Conservation (phyloP, 2,329 filamentous ascomycete genomes). For the Pyrenophora teres region DNA sequence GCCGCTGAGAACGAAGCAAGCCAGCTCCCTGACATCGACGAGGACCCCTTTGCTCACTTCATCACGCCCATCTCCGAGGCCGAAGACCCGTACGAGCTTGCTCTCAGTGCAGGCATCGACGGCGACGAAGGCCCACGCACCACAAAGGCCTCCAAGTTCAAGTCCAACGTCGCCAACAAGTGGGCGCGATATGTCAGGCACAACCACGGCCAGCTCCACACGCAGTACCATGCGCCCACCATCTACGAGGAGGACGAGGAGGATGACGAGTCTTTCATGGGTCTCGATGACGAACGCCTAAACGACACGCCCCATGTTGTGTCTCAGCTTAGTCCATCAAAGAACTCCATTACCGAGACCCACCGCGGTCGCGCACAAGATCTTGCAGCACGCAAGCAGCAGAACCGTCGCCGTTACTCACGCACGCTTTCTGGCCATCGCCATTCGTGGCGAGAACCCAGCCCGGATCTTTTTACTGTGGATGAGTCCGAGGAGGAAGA, state of each 20-base stretch:
- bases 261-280: conserved; percentile 46
- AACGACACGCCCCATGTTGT: conserved; percentile 37
- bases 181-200: conserved; percentile 49
- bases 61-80: conserved; percentile 49
- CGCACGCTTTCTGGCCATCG: conserved; percentile 47
- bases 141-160: conserved; percentile 46
- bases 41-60: conserved; percentile 52
- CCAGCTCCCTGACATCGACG: conserved; percentile 48
- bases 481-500: conserved; percentile 49
- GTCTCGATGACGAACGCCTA: conserved; percentile 43
- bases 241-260: conserved; percentile 43
- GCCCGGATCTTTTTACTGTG: conserved; percentile 50
- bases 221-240: conserved; percentile 35
- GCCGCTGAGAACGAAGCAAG: conserved; percentile 26
- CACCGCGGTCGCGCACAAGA: conserved; percentile 46
- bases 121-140: conserved; percentile 33
- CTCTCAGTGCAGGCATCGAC: conserved; percentile 48
- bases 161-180: conserved; percentile 45
- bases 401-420: conserved; percentile 38
- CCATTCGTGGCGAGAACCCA: conserved; percentile 50
- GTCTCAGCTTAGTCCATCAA: conserved; percentile 35
- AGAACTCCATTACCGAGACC: conserved; percentile 38
- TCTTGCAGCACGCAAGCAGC: conserved; percentile 37
- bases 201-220: conserved; percentile 41
- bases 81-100: conserved; percentile 47